phyloP scores from a whole-genome alignment of 1,284 basidiomycete species.

The Cryptococcus maquisensis region DNA sequence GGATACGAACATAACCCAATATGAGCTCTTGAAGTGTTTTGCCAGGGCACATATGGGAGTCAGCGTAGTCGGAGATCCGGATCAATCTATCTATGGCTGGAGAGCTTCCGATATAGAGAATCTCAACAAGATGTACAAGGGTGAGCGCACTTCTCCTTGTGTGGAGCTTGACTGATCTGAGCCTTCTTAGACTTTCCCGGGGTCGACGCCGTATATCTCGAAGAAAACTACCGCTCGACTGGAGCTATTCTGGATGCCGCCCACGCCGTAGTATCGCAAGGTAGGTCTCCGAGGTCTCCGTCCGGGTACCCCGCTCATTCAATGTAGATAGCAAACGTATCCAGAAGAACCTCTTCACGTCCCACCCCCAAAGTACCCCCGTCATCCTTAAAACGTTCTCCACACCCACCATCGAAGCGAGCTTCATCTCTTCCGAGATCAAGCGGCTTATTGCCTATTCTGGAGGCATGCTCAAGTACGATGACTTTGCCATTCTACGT shows the following conservation, averaged over 20 bases:
- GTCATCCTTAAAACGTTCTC: constrained; percentile 52
- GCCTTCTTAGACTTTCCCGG: constrained; percentile 58
- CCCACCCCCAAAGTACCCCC: constrained; percentile 60
- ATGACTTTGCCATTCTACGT: constrained; percentile 77
- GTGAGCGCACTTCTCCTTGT: constrained; percentile 41
- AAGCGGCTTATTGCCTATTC: constrained; percentile 69
- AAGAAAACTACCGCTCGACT: constrained; percentile 86
- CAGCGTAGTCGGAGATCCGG: constrained; percentile 86
- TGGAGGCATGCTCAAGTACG: constrained; percentile 67
- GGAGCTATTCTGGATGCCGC: constrained; percentile 70
- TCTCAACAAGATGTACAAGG: constrained; percentile 68
- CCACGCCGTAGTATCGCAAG: constrained; percentile 75
- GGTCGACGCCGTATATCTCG: constrained; percentile 67
- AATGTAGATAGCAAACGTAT: constrained; percentile 55
- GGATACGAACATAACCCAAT: constrained; percentile 84
- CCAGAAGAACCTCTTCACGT: constrained; percentile 68
- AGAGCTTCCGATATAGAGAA: constrained; percentile 77
- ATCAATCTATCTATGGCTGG: constrained; percentile 92
- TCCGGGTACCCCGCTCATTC: not conserved
- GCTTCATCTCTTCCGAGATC: constrained; percentile 73
- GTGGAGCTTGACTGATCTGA: not conserved
- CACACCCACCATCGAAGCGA: constrained; percentile 56
- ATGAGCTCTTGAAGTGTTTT: constrained; percentile 74
- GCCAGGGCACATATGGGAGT: constrained; percentile 59
- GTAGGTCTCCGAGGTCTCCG: constrained; percentile 48